phyloP scores from a whole-genome alignment of 179 eudicot species.

The Pouteria campechiana region DNA sequence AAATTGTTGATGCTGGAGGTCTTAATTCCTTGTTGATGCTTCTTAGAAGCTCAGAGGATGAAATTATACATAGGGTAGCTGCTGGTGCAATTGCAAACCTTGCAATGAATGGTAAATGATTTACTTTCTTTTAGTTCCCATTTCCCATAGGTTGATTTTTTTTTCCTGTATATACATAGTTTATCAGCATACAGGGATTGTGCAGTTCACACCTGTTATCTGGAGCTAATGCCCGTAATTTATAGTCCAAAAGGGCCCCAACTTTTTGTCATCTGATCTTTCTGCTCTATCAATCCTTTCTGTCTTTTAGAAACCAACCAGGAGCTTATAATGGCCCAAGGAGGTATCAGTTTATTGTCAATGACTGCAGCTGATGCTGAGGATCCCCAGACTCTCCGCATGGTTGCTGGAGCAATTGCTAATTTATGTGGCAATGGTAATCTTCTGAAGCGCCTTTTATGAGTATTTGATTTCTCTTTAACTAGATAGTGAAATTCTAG shows the following conservation, averaged over 20 bases:
- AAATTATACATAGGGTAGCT: constrained; percentile 90
- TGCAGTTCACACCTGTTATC: no score
- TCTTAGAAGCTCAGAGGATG: constrained; percentile 87
- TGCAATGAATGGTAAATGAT: constrained; percentile 82
- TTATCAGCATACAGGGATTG: no score
- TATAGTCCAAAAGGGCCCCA: no score
- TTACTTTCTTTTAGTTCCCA: neutral
- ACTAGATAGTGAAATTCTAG: neutral
- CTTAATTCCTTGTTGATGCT: constrained; percentile 91
- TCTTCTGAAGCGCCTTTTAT: no score
- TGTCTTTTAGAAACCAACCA: constrained; percentile 69
- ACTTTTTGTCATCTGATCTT: no score
- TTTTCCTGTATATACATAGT: neutral
- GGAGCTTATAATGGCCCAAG: constrained; percentile 88
- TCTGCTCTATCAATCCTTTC: constrained; percentile 1
- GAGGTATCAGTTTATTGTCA: constrained; percentile 79
- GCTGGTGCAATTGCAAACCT: constrained; percentile 99
- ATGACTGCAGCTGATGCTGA: constrained; percentile 88
- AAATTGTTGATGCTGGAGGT: constrained; percentile 95
- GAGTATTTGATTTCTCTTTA: no score
- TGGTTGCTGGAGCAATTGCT: constrained; percentile 99
- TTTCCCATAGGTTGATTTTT: neutral
- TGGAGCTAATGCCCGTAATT: no score
- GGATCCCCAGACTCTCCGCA: constrained; percentile 98
- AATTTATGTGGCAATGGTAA: constrained; percentile 98